Evolutionary conservation across 306 rosid genomes (phyloP).

Genomic region (Albizia julibrissin): DNA sequence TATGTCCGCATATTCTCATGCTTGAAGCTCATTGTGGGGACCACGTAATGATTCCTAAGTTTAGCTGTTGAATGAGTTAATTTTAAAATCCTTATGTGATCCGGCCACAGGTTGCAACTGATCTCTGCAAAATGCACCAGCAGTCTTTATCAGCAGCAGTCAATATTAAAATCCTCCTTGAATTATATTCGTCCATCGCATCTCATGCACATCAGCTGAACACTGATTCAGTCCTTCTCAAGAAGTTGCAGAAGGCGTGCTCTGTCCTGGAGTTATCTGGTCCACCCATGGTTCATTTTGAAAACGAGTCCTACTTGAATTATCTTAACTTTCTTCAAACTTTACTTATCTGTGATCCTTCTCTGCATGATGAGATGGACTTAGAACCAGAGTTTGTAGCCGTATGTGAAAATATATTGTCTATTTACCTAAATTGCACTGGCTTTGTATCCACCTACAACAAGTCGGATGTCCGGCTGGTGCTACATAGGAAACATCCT

Average conservation of each 20-base stretch:
- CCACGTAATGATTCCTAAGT: not conserved
- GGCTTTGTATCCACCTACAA: constrained; percentile 42
- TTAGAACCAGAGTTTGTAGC: constrained; percentile 67
- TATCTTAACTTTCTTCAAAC: constrained; percentile 72
- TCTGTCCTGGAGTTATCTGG: constrained; percentile 84
- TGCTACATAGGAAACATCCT: constrained; percentile 66
- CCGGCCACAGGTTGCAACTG: constrained; percentile 63
- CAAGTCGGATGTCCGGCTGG: constrained; percentile 42
- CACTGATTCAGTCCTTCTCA: constrained; percentile 60
- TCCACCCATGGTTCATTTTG: constrained; percentile 98
- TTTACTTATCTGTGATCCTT: constrained; percentile 37
- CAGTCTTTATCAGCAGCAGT: constrained; percentile 54
- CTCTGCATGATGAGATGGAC: constrained; percentile 48
- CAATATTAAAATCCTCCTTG: constrained; percentile 65
- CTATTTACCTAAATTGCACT: constrained; percentile 73
- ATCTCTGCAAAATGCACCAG: constrained; percentile 63
- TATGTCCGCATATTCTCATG: constrained; percentile 5
- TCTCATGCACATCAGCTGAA: constrained; percentile 80
- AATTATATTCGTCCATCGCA: constrained; percentile 64
- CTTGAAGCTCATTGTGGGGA: constrained; percentile 18
- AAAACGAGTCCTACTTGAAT: constrained; percentile 83
- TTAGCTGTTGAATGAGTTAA: constrained; percentile 30
- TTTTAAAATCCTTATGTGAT: constrained; percentile 19
- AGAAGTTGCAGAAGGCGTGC: constrained; percentile 84
- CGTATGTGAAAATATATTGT: constrained; percentile 69